These are phyloP conservation scores for Periconia sp. DNA, from an alignment of 2,329 filamentous ascomycete genomes.

Conservation along the genomic window DNA sequence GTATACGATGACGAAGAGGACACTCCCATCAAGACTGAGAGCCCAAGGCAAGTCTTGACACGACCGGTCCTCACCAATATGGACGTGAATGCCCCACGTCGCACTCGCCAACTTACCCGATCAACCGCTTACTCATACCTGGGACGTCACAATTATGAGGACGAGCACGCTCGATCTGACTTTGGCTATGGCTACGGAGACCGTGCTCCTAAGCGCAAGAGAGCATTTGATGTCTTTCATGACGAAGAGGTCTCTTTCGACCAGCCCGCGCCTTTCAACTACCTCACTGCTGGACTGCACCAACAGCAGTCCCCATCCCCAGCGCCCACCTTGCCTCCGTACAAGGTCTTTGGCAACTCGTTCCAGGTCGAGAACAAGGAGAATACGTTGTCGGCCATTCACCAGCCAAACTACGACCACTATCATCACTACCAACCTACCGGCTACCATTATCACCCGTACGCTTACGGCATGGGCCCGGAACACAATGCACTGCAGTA, in stretches of 20 bases:
- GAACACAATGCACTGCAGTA: conserved; percentile 37
- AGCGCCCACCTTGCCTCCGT: conserved; percentile 28
- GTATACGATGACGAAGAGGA: conserved; percentile 49
- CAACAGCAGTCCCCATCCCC: conserved; percentile 33
- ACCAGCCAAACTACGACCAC: conserved; percentile 31
- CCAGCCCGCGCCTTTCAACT: conserved; percentile 40
- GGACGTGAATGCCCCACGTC: conserved; percentile 39
- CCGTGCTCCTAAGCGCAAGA: conserved; percentile 40
- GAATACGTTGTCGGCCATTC: conserved; percentile 30
- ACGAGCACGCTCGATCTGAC: conserved; percentile 34
- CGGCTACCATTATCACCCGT: conserved; percentile 34
- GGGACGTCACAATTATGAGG: conserved; percentile 34
- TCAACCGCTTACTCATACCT: conserved; percentile 24
- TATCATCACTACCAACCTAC: conserved; percentile 28
- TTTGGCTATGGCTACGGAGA: conserved; percentile 35
- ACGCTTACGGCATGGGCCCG: conserved; percentile 33
- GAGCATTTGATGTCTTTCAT: conserved; percentile 50
- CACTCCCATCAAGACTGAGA: conserved; percentile 40
- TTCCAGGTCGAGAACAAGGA: conserved; percentile 44
- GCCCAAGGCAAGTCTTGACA: conserved; percentile 31
- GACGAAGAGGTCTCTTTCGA: conserved; percentile 44
- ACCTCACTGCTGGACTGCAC: conserved; percentile 41
- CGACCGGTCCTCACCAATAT: conserved; percentile 39
- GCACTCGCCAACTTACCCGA: conserved; percentile 34
- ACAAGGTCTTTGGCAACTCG: conserved; percentile 35